Percentiles rank a stretch among this genome's conserved stretches.
These are phyloP conservation scores for Aegilops umbellulata DNA, from an alignment of 176 grass and related monocot genomes.

Conservation along the genomic window DNA sequence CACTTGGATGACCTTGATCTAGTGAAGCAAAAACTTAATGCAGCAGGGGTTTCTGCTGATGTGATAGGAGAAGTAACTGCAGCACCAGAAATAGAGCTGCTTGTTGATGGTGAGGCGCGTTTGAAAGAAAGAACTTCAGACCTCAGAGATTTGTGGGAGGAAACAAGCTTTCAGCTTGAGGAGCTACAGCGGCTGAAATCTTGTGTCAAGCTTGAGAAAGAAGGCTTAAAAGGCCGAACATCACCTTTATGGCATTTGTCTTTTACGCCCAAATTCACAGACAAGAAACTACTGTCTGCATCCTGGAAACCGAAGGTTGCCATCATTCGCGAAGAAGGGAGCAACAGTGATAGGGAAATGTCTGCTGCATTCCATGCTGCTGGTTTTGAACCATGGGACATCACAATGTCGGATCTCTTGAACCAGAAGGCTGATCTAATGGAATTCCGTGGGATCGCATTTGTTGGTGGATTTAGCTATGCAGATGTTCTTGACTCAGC, in stretches of 20 bases:
- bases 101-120: slow-evolving; percentile 46
- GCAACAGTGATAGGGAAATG: slow-evolving; percentile 95
- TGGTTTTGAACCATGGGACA: slow-evolving; percentile 91
- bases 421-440: slow-evolving; percentile 45
- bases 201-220: slow-evolving; percentile 85
- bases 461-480: slow-evolving; percentile 97
- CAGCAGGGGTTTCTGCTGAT: slow-evolving; percentile 50
- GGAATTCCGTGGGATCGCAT: slow-evolving; percentile 70
- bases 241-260: slow-evolving; percentile 68
- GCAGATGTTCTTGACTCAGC: slow-evolving; percentile 87
- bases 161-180: slow-evolving; percentile 91
- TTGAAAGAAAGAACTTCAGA: slow-evolving; percentile 73
- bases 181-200: slow-evolving; percentile 68
- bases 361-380: slow-evolving; percentile 77
- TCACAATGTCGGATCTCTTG: slow-evolving; percentile 77
- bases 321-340: slow-evolving; percentile 96
- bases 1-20: slow-evolving; percentile 34
- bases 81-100: slow-evolving; percentile 54
- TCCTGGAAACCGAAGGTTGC: slow-evolving; percentile 78
- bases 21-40: slow-evolving; percentile 63
- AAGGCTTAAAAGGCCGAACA: slow-evolving; percentile 63
- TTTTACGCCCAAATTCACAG: slow-evolving; percentile 65
- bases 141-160: slow-evolving; percentile 89
- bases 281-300: slow-evolving; percentile 51
- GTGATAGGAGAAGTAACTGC: slow-evolving; percentile 74